Evolutionary conservation across 2,329 filamentous ascomycete genomes (phyloP).

Genomic region (Bipolaris cookei): DNA sequence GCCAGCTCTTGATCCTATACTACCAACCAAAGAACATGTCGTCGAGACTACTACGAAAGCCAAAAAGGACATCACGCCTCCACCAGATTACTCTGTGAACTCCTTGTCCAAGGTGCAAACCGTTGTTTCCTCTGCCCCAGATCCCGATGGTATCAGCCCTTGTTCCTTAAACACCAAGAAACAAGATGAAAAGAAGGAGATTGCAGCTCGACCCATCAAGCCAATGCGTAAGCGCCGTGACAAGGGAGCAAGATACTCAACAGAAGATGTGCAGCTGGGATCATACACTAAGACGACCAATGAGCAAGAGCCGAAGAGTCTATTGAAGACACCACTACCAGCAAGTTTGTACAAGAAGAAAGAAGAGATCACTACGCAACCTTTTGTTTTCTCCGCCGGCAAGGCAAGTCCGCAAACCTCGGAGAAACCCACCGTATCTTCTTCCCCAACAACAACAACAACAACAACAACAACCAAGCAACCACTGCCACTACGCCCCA

Average conservation of each 20-base stretch:
- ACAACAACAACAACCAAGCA: background rate
- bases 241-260: background rate
- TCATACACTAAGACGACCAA: background rate
- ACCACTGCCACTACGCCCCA: background rate
- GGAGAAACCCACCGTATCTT: background rate
- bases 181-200: background rate
- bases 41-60: background rate
- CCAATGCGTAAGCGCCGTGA: background rate
- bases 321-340: background rate
- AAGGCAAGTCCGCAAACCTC: background rate
- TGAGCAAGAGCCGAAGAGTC: background rate
- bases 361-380: background rate
- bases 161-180: background rate
- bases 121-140: background rate
- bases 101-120: background rate
- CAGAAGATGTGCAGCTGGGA: background rate
- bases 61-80: conserved; percentile 1
- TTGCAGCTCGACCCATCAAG: background rate
- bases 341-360: background rate
- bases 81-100: background rate
- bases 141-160: background rate
- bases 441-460: background rate
- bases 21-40: background rate
- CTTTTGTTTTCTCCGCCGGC: background rate
- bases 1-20: background rate